Percentiles rank a stretch among this genome's conserved stretches.
Evolutionary conservation across 208 protist species (phyloP).

Genomic region (Trypanosoma cruzi): DNA sequence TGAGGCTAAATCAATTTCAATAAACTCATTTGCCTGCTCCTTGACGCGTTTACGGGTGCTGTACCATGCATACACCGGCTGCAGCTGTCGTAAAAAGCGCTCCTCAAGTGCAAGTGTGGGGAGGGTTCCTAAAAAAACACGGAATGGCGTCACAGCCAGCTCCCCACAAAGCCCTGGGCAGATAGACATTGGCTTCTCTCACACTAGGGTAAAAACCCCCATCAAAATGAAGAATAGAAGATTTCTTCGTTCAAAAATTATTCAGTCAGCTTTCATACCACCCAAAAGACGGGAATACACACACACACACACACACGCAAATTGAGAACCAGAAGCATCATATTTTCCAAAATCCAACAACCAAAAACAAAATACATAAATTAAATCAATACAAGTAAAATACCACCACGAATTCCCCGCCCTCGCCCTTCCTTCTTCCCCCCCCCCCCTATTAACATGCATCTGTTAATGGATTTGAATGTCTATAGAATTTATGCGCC

Average conservation of each 20-base stretch:
- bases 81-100: constrained; percentile 77
- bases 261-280: not conserved
- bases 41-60: constrained; percentile 81
- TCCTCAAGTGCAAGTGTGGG: constrained; percentile 72
- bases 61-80: constrained; percentile 87
- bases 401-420: too few relatives aligned
- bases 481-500: too few relatives aligned
- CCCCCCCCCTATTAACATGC: too few relatives aligned
- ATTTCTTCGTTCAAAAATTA: not conserved
- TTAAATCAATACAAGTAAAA: too few relatives aligned
- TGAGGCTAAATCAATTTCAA: constrained; percentile 86
- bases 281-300: too few relatives aligned
- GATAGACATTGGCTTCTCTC: constrained; percentile 43
- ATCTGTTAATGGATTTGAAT: too few relatives aligned
- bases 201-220: not conserved
- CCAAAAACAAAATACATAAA: too few relatives aligned
- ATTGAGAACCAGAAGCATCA: constrained; percentile 16
- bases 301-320: constrained; percentile 21
- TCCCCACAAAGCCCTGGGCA: constrained; percentile 88
- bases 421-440: too few relatives aligned
- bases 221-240: not conserved
- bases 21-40: constrained; percentile 89
- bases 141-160: constrained; percentile 58
- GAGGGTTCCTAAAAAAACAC: constrained; percentile 82
- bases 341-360: too few relatives aligned